These are phyloP conservation scores for Trichoderma sp. DNA, from an alignment of 2,329 filamentous ascomycete species.

Conservation along the genomic window DNA sequence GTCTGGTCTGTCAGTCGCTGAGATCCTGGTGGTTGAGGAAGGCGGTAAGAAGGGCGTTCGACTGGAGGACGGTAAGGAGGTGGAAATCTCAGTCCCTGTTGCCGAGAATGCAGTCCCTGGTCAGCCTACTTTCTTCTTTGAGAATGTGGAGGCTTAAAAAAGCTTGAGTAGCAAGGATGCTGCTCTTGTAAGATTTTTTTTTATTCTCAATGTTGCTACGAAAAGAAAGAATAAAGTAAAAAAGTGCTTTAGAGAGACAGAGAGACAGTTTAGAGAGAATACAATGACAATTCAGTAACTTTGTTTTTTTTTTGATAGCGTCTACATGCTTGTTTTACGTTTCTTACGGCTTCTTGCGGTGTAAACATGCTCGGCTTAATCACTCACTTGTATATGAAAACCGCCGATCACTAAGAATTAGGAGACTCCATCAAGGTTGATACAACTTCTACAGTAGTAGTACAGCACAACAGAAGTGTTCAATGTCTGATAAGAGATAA, in stretches of 20 bases:
- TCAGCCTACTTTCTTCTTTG: constrained; percentile 78
- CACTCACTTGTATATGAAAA: not conserved
- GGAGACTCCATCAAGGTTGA: not conserved
- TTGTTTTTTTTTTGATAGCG: not conserved
- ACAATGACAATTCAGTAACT: not conserved
- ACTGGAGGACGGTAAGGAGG: constrained; percentile 55
- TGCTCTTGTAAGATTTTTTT: not conserved
- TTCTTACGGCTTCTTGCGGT: not conserved
- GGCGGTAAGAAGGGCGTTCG: constrained; percentile 65
- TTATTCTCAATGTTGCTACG: not conserved
- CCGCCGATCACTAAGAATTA: not conserved
- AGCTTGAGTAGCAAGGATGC: constrained; percentile 10
- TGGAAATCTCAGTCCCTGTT: constrained; percentile 56
- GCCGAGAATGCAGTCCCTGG: constrained; percentile 82
- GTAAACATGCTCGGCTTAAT: no score
- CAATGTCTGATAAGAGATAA: not conserved
- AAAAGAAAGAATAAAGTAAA: not conserved
- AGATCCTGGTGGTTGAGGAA: constrained; percentile 71
- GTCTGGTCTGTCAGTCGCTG: constrained; percentile 67
- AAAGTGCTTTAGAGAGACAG: not conserved
- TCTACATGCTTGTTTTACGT: not conserved
- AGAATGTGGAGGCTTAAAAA: constrained; percentile 64
- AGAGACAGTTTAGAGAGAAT: constrained; percentile 17
- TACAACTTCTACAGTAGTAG: no score
- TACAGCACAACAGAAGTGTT: not conserved